Evolutionary conservation across 768 basidiomycete genomes (phyloP).

Genomic region (Russula emetica): DNA sequence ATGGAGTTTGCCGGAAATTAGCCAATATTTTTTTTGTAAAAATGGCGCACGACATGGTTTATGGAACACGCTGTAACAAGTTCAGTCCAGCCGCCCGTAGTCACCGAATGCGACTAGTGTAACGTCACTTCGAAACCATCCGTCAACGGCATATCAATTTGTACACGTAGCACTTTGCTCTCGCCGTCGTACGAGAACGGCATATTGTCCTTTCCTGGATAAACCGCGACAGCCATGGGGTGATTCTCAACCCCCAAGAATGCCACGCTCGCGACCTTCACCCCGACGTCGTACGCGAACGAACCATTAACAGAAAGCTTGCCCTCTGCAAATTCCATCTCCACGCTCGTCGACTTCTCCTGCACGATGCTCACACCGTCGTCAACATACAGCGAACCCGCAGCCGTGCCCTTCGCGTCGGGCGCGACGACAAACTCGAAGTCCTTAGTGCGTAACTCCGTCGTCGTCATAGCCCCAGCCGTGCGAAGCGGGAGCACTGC

Average conservation of each 20-base stretch:
- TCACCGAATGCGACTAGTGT: background rate
- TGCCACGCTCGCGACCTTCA: slow-evolving; percentile 36
- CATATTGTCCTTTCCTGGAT: slow-evolving; percentile 26
- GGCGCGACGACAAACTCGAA: slow-evolving; percentile 66
- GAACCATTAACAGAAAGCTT: slow-evolving; percentile 33
- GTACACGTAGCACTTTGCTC: slow-evolving; percentile 45
- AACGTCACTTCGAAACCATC: slow-evolving; percentile 32
- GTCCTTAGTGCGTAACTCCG: slow-evolving; percentile 47
- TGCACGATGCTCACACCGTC: slow-evolving; percentile 52
- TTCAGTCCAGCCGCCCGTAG: background rate
- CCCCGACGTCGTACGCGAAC: slow-evolving; percentile 33
- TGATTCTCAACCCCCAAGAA: slow-evolving; percentile 33
- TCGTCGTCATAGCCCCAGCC: slow-evolving; percentile 57
- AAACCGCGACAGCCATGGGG: slow-evolving; percentile 30
- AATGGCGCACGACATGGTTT: no score
- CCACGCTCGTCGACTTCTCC: slow-evolving; percentile 32
- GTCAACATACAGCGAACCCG: slow-evolving; percentile 56
- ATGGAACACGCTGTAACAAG: no score
- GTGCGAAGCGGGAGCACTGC: slow-evolving; percentile 53
- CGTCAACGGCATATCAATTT: slow-evolving; percentile 39
- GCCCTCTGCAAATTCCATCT: slow-evolving; percentile 32
- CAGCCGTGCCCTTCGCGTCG: slow-evolving; percentile 45
- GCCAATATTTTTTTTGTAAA: no score
- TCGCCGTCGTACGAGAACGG: slow-evolving; percentile 37
- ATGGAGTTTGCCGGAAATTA: no score